Percentiles rank a stretch among this genome's conserved stretches.
Evolutionary conservation across 2,329 filamentous ascomycete species (phyloP).

Genomic region (Trichophyton schoenleinii): DNA sequence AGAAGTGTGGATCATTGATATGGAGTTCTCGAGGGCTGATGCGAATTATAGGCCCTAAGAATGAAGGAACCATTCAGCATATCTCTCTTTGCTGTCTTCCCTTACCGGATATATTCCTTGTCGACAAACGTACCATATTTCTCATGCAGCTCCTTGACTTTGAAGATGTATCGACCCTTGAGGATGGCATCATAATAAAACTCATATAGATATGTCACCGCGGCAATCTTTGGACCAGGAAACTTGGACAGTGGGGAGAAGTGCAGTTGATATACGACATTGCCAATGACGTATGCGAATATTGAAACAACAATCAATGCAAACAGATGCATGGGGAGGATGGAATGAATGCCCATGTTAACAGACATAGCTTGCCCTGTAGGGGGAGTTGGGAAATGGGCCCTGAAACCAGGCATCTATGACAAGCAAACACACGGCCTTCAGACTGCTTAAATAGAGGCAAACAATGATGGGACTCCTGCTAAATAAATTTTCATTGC

Average conservation of each 20-base stretch:
- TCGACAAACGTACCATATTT: conserved; percentile 18
- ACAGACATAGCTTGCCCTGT: neutral
- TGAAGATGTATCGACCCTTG: conserved; percentile 19
- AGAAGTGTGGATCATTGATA: conserved; percentile 17
- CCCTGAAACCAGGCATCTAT: neutral
- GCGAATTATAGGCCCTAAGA: conserved; percentile 17
- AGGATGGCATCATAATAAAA: conserved; percentile 20
- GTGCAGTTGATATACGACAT: conserved; percentile 15
- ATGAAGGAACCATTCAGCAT: neutral
- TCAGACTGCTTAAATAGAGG: neutral
- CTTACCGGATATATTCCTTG: neutral
- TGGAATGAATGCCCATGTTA: neutral
- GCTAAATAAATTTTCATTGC: neutral
- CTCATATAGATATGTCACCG: conserved; percentile 18
- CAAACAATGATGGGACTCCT: neutral
- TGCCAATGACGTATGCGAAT: neutral
- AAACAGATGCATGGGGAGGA: neutral
- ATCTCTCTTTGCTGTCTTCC: neutral
- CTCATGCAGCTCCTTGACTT: conserved; percentile 22
- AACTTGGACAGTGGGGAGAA: conserved; percentile 18
- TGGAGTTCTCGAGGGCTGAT: conserved; percentile 19
- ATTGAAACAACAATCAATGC: neutral
- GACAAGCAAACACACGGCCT: neutral
- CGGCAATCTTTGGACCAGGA: conserved; percentile 19
- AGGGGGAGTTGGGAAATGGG: too few relatives aligned